Base-by-base conservation (phyloP, 192 early-diverging fungal genomes). In the Mortierella antarctica region DNA sequence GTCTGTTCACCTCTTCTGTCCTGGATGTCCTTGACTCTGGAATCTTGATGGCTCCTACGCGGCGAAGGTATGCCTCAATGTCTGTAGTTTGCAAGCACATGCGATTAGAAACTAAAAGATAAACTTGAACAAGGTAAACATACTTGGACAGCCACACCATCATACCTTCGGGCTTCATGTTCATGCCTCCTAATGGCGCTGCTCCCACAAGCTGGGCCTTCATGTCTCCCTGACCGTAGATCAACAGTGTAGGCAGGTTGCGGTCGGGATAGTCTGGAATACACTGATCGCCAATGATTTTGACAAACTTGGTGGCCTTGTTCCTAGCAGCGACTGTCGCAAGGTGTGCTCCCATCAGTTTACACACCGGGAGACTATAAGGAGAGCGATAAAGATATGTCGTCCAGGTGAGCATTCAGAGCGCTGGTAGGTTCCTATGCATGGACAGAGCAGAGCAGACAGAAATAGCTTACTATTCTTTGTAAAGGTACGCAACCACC, bases 211-310 rank as follows among this genome's bases (percentile, higher is more conserved):
- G 75, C 78, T 99, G 94, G 23, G 87, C 83, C 62, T 88, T 89
- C 60, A 98, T 85, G 65, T 99, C 97, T 39, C 96, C 95, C 7
- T 94, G 78, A 14, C 91, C 91, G 82, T 98, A 99, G 57, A 99
- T 88, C 57, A 99, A 79, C n/a, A 99, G 76, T 0, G 98, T 98
- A 9, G 93, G 95, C 61, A 95, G 65, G 76, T 95, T 94, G 39
- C 79, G 83, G 79, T 99, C 98, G 4, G 98, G 98, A 73, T 97
- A 99, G 67, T 96, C 94, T 48, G 92, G 93, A 71, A 99, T 97
- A 84, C 96, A 97, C 71, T 96, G 94, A 67, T 95, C 93, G 11
- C 92, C 94, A 21, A 96, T 86, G 70, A 98, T 98, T 74, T 97
- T 97, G 54, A 94, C 67, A 84, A 99, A 99, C 86, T 99, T 99